Evolutionary conservation across 768 basidiomycete species (phyloP), one percentile per base, ranked within the genome.

Genomic region (Leccinum arenicola): DNA sequence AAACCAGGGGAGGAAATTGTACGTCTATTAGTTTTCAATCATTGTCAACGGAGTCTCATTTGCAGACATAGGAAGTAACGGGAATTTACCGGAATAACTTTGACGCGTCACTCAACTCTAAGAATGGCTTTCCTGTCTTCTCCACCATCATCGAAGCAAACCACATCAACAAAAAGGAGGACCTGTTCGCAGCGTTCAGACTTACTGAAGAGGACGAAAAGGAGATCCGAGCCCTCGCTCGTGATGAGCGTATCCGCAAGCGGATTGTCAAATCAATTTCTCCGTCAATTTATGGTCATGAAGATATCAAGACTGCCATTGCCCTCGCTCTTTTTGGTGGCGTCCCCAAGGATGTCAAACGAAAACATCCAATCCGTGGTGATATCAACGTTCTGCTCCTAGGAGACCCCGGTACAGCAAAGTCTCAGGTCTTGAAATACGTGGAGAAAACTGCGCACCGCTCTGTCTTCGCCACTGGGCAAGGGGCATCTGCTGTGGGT

Each of bases 61-160:
- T 29, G 21, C 7, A 23, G 40, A 52, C 51, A 55, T 64, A 96
- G 95, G 97, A 99, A 82, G 87, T 98, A 19, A 98, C 97, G 14
- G 97, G 96, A 52, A 86, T 98, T 64, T 99, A 99, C 73, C 87
- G 95, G 65, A 99, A 99, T 78, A 98, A 98, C 74, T 99, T 98
- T 61, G 97, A 98, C 70, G 95, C 96, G 21, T 93, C 95, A 3
- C 84, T 99, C 66, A 99, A 99, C 73, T 87, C 93, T 27, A 98
- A 98, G 77, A 98, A 99, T 66, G 97, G 97, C 7, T 99, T 99
- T 78, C 97, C 97, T 2, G 97, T 99, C 33, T 99, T 99, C 78
- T 97, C 95, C 9, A 99, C 97, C 21, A 84, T 99, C 63, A 89
- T 99, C 58, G 97, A 98, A 72, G 97, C 95, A 17, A 99, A 99